Conservation (phyloP, 306 rosid species). For the Vachellia pachyceras region DNA sequence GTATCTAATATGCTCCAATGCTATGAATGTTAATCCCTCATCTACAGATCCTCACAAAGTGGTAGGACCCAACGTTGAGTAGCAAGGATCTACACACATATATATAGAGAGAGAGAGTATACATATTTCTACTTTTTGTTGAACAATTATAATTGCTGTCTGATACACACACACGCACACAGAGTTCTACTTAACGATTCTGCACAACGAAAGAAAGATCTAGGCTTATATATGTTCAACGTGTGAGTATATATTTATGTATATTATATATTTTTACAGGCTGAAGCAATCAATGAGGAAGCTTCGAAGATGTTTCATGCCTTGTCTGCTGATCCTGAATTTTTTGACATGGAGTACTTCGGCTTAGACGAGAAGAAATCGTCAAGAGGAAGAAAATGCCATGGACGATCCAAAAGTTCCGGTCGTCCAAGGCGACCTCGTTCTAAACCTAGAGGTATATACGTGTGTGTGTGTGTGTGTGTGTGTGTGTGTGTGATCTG, state of each 20-base stretch:
- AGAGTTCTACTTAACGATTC: neutral
- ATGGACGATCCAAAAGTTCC: neutral
- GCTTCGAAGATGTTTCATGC: slow-evolving; percentile 22
- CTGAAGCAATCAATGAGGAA: neutral
- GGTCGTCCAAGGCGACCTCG: neutral
- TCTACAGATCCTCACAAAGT: slow-evolving; percentile 10
- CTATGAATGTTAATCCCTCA: slow-evolving; percentile 1
- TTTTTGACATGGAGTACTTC: neutral
- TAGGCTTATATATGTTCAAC: neutral
- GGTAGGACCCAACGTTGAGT: slow-evolving; percentile 31
- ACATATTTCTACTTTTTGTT: neutral
- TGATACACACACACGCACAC: neutral
- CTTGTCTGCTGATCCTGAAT: neutral
- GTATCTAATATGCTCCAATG: slow-evolving; percentile 34
- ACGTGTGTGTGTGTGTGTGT: too few species aligned
- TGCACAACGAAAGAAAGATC: neutral
- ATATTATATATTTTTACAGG: neutral
- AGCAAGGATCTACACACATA: neutral
- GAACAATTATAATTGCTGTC: neutral
- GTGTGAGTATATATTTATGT: neutral
- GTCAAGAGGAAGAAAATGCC: neutral
- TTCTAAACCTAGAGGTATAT: neutral
- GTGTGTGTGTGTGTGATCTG: neutral
- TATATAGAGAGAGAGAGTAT: too few species aligned
- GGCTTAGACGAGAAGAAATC: neutral